These are phyloP conservation scores for Sphagnum contortum DNA, from an alignment of 225 moss, liverwort and hornwort species.

Conservation along the genomic window DNA sequence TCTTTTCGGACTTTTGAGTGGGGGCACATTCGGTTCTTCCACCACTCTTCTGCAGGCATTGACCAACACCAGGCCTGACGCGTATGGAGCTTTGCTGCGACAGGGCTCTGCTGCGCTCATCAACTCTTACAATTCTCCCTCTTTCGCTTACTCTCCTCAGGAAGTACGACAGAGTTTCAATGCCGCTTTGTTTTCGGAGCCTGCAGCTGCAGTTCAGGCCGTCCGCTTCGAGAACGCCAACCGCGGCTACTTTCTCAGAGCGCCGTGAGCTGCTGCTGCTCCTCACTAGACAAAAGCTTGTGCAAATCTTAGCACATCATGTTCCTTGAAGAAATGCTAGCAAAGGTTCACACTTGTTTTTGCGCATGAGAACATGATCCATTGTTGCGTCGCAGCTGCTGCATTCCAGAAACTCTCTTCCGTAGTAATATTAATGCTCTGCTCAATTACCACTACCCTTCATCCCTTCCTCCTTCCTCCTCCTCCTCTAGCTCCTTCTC, in stretches of 20 bases:
- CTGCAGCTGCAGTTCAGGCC: slow-evolving; percentile 30
- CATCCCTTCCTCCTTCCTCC: too few relatives aligned
- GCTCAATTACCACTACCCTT: too few relatives aligned
- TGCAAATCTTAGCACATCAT: too few relatives aligned
- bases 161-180: slow-evolving; percentile 39
- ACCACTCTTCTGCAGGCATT: slow-evolving; percentile 40
- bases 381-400: too few relatives aligned
- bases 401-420: too few relatives aligned
- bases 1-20: not conserved
- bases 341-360: too few relatives aligned
- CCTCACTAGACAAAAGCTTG: too few relatives aligned
- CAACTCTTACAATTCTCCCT: slow-evolving; percentile 26
- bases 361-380: too few relatives aligned
- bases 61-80: slow-evolving; percentile 26
- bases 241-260: slow-evolving; percentile 2
- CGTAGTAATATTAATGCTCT: too few relatives aligned
- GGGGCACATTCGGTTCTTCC: slow-evolving; percentile 22
- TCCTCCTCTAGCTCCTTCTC: too few relatives aligned
- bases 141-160: slow-evolving; percentile 22
- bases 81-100: slow-evolving; percentile 36
- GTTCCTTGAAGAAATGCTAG: too few relatives aligned
- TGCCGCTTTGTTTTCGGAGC: slow-evolving; percentile 39
- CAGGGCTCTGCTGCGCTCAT: slow-evolving; percentile 48
- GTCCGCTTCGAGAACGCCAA: slow-evolving; percentile 53
- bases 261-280: too few relatives aligned